These are phyloP conservation scores for Symmetrospora coprosmae DNA, from an alignment of 768 basidiomycete species.

Conservation along the genomic window DNA sequence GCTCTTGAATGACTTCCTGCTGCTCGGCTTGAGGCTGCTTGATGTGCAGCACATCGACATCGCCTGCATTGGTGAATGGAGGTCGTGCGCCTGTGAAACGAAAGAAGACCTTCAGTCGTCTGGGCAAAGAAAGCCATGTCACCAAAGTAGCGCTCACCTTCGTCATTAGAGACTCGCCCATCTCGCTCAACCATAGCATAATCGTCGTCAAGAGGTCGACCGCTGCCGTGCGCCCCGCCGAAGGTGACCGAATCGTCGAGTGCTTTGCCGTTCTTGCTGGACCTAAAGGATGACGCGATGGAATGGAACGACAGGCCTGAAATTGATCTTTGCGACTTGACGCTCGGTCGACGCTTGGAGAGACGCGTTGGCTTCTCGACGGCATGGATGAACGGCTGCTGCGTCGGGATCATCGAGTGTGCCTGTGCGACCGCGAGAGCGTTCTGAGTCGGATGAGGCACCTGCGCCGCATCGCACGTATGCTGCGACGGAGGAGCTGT, in stretches of 20 bases:
- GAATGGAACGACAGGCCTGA: slow-evolving; percentile 10
- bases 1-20: slow-evolving; percentile 20
- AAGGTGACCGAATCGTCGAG: slow-evolving; percentile 1
- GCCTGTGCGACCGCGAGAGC: no score
- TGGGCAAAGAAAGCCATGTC: no score
- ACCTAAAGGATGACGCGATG: slow-evolving; percentile 3
- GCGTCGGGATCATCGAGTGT: no score
- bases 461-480: no score
- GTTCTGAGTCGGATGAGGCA: no score
- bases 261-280: background rate
- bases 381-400: no score
- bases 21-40: background rate
- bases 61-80: no score
- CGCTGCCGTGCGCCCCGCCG: background rate
- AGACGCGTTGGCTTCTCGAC: no score
- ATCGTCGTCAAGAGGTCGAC: background rate
- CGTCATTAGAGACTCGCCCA: slow-evolving; percentile 1
- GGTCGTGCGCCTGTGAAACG: no score
- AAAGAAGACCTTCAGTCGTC: no score
- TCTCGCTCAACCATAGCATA: slow-evolving; percentile 19
- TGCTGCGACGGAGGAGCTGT: no score
- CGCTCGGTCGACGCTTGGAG: slow-evolving; percentile 5
- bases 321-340: slow-evolving; percentile 1
- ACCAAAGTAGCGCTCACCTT: background rate
- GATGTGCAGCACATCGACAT: slow-evolving; percentile 6